Conservation (phyloP, 306 rosid species). For the Rosa persica region DNA sequence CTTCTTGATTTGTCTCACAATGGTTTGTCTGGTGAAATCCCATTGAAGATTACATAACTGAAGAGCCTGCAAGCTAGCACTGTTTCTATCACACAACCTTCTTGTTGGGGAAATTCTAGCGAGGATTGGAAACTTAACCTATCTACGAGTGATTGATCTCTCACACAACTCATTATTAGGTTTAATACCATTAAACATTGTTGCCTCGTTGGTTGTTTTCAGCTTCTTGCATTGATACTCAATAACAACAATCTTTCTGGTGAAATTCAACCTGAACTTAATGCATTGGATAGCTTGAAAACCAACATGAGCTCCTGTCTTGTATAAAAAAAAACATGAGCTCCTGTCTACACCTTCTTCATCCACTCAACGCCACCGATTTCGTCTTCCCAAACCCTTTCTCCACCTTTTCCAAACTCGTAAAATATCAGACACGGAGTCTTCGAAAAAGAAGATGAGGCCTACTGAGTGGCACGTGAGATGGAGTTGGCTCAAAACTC, state of each 20-base stretch:
- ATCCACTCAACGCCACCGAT: too few relatives aligned
- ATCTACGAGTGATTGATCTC: conserved; percentile 95
- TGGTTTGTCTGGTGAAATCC: conserved; percentile 82
- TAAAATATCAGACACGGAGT: too few relatives aligned
- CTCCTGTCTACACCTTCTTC: too few relatives aligned
- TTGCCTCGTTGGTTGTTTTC: conserved; percentile 79
- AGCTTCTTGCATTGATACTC: conserved; percentile 85
- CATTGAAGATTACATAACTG: conserved; percentile 83
- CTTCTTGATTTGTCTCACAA: conserved; percentile 94
- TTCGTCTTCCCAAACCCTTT: too few relatives aligned
- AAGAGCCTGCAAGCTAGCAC: conserved; percentile 82
- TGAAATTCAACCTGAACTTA: conserved; percentile 95
- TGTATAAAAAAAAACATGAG: too few relatives aligned
- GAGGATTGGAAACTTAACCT: conserved; percentile 87
- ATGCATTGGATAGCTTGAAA: too few relatives aligned
- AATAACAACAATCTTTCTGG: conserved; percentile 90
- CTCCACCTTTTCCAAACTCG: too few relatives aligned
- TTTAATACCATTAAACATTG: conserved; percentile 74
- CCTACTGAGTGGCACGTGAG: too few relatives aligned
- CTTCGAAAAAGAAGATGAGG: too few relatives aligned
- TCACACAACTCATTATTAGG: conserved; percentile 86
- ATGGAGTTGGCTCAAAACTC: too few relatives aligned
- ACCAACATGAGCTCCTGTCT: too few relatives aligned
- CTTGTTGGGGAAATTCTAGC: conserved; percentile 91
- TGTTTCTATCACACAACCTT: conserved; percentile 87